A percentile compares a stretch with the other conserved stretches of the same genome.
Conservation (phyloP, 768 basidiomycete species). For the Mycena indigotica region DNA sequence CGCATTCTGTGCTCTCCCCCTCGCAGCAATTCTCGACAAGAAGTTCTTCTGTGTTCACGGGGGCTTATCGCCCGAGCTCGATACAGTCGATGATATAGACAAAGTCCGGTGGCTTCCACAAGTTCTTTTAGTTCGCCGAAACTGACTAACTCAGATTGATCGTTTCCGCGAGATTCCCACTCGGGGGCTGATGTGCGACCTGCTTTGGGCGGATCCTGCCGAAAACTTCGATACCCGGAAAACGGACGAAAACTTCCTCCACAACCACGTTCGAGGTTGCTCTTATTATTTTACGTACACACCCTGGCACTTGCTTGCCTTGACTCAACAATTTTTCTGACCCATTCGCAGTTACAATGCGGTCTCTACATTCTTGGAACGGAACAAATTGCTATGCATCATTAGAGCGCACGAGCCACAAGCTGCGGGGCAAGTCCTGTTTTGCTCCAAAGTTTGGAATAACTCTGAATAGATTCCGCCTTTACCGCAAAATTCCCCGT, state of each 20-base stretch:
- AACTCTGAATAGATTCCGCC: constrained; percentile 72
- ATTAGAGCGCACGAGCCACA: constrained; percentile 98
- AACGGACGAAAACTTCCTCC: constrained; percentile 70
- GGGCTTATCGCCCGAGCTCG: constrained; percentile 93
- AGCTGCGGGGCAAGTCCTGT: constrained; percentile 80
- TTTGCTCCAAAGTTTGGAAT: no score
- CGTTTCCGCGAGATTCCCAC: constrained; percentile 98
- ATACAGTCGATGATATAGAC: constrained; percentile 93
- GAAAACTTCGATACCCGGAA: constrained; percentile 95
- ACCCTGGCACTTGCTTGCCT: background rate
- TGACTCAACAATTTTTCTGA: constrained; percentile 12
- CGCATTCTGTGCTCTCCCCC: constrained; percentile 90
- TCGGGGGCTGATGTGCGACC: constrained; percentile 96
- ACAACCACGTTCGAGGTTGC: constrained; percentile 96
- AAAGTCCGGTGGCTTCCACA: constrained; percentile 49
- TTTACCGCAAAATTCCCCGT: constrained; percentile 98
- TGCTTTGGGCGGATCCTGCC: constrained; percentile 96
- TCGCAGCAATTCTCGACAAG: constrained; percentile 98
- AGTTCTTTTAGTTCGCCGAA: background rate
- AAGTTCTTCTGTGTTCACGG: constrained; percentile 99
- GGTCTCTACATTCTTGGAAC: constrained; percentile 94
- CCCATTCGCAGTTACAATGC: constrained; percentile 75
- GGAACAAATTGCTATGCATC: constrained; percentile 94
- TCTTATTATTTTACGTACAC: constrained; percentile 92
- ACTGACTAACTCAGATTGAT: constrained; percentile 66